Percentiles rank a stretch among this genome's conserved stretches.
Conservation (phyloP, 2,329 filamentous ascomycete genomes). For the Gyromitra esculenta region DNA sequence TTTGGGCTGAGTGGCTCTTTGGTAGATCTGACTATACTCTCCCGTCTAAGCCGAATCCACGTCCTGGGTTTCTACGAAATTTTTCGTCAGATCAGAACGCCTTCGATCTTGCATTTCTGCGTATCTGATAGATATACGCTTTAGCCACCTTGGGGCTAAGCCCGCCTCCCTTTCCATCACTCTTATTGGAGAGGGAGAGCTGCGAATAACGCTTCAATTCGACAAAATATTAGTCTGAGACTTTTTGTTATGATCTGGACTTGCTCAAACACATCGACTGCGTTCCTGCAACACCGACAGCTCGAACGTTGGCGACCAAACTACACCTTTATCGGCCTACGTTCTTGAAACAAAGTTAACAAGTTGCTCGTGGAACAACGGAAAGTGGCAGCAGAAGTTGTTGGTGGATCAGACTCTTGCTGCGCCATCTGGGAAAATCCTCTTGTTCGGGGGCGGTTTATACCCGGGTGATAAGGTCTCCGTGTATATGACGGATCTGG, state of each 20-base stretch:
- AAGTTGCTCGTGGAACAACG: conserved; percentile 46
- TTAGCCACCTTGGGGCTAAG: conserved; percentile 52
- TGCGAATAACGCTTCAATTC: conserved; percentile 53
- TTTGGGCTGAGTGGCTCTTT: conserved; percentile 43
- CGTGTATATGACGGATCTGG: conserved; percentile 71
- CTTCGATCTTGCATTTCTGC: conserved; percentile 52
- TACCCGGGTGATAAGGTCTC: conserved; percentile 47
- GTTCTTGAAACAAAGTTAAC: conserved; percentile 49
- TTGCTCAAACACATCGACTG: conserved; percentile 54
- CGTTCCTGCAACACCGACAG: conserved; percentile 53
- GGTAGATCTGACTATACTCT: conserved; percentile 52
- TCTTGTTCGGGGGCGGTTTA: conserved; percentile 49
- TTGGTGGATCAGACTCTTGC: conserved; percentile 37
- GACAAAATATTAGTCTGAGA: conserved; percentile 53
- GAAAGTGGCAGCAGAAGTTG: conserved; percentile 39
- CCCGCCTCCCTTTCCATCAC: conserved; percentile 52
- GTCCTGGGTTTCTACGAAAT: conserved; percentile 49
- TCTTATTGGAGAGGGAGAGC: conserved; percentile 54
- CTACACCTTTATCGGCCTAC: conserved; percentile 52
- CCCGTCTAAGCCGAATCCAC: conserved; percentile 49
- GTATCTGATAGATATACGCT: conserved; percentile 49
- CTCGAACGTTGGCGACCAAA: conserved; percentile 55
- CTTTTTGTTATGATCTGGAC: conserved; percentile 54
- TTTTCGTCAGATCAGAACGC: conserved; percentile 51
- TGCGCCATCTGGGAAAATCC: conserved; percentile 45